A percentile compares a stretch with the other conserved stretches of the same genome.
These are phyloP conservation scores for Phytophthora cryptogea DNA, from an alignment of 352 stramenopile species.

Conservation along the genomic window DNA sequence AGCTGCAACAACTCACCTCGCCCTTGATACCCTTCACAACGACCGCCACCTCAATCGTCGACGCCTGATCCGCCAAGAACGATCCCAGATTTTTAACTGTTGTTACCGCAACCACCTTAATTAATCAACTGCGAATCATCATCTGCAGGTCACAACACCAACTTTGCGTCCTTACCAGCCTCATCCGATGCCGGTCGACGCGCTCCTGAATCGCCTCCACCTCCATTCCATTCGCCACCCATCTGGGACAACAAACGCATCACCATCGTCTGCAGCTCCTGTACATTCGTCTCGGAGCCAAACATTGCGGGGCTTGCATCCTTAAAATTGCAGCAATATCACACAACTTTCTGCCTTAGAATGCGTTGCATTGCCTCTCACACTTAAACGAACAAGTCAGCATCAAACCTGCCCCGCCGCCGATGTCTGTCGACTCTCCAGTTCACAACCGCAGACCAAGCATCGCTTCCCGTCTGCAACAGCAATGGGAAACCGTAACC, in stretches of 20 bases:
- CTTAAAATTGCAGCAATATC: constrained; percentile 9
- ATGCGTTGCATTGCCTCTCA: not conserved
- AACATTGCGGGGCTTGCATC: constrained; percentile 2
- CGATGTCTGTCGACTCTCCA: constrained; percentile 29
- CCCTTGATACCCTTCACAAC: constrained; percentile 73
- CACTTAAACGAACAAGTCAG: not conserved
- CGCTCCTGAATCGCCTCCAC: constrained; percentile 31
- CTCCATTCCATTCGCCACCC: constrained; percentile 36
- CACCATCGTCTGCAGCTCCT: constrained; percentile 52
- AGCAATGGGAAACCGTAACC: not conserved
- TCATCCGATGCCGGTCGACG: constrained; percentile 54
- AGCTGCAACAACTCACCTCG: constrained; percentile 40
- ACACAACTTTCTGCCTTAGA: too few species aligned
- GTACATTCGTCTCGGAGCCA: constrained; percentile 18
- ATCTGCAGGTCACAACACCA: constrained; percentile 3
- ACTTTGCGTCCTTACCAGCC: constrained; percentile 35
- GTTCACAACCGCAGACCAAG: constrained; percentile 64
- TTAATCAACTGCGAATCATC: constrained; percentile 9
- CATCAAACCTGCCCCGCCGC: constrained; percentile 15
- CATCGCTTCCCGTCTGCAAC: constrained; percentile 63
- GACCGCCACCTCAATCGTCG: constrained; percentile 72
- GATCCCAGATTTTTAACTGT: constrained; percentile 62
- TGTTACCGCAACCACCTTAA: constrained; percentile 3
- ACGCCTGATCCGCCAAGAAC: constrained; percentile 70
- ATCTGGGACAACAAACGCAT: constrained; percentile 45